phyloP scores from a whole-genome alignment of 257 asterid species.

The Cynanchum wilfordii region DNA sequence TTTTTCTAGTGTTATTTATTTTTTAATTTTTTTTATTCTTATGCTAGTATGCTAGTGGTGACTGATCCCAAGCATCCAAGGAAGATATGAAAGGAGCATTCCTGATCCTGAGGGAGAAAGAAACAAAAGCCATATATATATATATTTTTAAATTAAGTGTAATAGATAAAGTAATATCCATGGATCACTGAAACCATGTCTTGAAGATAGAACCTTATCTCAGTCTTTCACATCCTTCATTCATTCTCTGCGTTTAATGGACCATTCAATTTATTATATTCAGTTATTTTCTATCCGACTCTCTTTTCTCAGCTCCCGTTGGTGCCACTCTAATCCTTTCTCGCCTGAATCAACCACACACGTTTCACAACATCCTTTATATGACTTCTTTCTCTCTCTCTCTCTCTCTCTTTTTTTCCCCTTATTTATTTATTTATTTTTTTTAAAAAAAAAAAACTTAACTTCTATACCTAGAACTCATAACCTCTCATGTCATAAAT shows the following conservation, averaged over 20 bases:
- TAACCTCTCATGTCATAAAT: too few species aligned
- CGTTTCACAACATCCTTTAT: background rate
- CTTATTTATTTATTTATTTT: too few species aligned
- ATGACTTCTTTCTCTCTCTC: background rate
- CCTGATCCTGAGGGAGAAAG: too few species aligned
- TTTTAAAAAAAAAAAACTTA: too few species aligned
- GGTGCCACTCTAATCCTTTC: too few species aligned
- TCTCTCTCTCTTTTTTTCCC: too few species aligned
- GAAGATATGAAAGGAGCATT: background rate
- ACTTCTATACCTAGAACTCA: too few species aligned
- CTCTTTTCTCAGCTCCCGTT: background rate
- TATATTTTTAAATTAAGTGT: background rate
- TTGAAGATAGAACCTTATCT: conserved; percentile 68
- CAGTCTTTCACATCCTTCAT: conserved; percentile 20
- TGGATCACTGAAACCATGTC: conserved; percentile 35
- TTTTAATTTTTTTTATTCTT: too few species aligned
- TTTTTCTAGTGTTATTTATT: too few species aligned
- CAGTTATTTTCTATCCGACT: conserved; percentile 1
- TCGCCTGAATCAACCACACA: background rate
- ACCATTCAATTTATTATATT: conserved; percentile 31
- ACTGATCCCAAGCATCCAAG: background rate
- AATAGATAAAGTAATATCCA: conserved; percentile 11
- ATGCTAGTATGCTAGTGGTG: too few species aligned
- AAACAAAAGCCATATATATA: too few species aligned
- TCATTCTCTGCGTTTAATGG: conserved; percentile 15